These are phyloP conservation scores for Acanthamoeba rhysodes DNA, from an alignment of 208 protist species.

Conservation along the genomic window DNA sequence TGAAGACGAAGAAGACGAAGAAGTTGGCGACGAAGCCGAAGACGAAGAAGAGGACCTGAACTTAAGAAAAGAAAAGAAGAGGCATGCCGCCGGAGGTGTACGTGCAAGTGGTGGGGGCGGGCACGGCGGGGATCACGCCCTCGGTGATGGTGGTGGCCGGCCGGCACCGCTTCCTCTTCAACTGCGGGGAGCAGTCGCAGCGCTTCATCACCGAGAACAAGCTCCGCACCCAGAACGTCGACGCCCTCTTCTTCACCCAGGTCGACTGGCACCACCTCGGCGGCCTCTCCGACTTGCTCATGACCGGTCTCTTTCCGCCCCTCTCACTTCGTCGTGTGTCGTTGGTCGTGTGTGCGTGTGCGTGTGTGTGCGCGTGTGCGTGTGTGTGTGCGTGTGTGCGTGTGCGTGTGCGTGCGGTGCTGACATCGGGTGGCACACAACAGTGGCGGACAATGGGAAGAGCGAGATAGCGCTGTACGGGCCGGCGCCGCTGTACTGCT, in stretches of 20 bases:
- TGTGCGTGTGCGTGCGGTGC: not conserved
- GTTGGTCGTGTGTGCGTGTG: no score
- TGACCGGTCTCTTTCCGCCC: not conserved
- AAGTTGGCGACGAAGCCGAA: no score
- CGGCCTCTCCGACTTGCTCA: constrained; percentile 48
- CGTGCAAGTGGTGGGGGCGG: constrained; percentile 50
- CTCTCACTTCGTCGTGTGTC: no score
- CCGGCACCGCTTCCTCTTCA: constrained; percentile 53
- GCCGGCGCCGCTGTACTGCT: constrained; percentile 35
- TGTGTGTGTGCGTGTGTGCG: not conserved
- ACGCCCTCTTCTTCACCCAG: constrained; percentile 39
- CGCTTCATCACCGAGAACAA: constrained; percentile 58
- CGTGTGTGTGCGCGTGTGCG: not conserved
- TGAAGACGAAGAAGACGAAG: no score
- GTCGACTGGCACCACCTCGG: constrained; percentile 21
- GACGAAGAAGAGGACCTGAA: no score
- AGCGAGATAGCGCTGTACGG: constrained; percentile 3
- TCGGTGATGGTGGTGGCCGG: constrained; percentile 20
- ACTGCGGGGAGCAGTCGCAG: not conserved
- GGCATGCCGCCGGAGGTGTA: not conserved
- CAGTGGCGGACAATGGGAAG: constrained; percentile 57
- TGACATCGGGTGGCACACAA: not conserved
- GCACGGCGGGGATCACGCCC: not conserved
- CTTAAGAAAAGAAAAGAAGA: no score
- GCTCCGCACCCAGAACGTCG: constrained; percentile 32